These are phyloP conservation scores for Gossypium rotundifolium DNA, from an alignment of 345 rosid genomes.

Conservation along the genomic window DNA sequence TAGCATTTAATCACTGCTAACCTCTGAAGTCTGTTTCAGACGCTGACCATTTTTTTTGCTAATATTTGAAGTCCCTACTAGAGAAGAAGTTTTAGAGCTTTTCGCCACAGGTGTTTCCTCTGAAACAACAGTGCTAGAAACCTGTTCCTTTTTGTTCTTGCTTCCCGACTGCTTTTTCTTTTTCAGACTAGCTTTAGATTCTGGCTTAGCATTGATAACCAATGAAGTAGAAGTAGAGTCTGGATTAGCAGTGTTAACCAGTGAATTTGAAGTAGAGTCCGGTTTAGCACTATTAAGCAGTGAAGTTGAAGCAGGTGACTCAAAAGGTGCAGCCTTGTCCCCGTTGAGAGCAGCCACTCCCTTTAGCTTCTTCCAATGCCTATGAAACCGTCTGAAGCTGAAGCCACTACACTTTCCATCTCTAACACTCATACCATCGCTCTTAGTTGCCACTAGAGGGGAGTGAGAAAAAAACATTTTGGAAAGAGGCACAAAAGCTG, in stretches of 20 bases:
- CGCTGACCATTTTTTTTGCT: slow-evolving; percentile 22
- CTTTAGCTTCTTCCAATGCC: slow-evolving; percentile 33
- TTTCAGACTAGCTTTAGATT: slow-evolving; percentile 26
- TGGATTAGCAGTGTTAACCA: slow-evolving; percentile 9
- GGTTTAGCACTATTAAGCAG: slow-evolving; percentile 18
- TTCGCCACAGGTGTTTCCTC: slow-evolving; percentile 18
- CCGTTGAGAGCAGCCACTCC: slow-evolving; percentile 28
- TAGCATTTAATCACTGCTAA: slow-evolving; percentile 21
- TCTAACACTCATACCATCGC: slow-evolving; percentile 10
- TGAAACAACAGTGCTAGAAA: slow-evolving; percentile 21
- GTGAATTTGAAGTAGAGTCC: slow-evolving; percentile 12
- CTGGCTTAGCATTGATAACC: slow-evolving; percentile 4
- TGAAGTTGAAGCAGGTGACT: slow-evolving; percentile 21
- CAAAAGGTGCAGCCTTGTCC: slow-evolving; percentile 15
- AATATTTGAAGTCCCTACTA: slow-evolving; percentile 21
- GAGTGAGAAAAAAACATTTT: slow-evolving; percentile 39
- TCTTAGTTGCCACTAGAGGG: slow-evolving; percentile 17
- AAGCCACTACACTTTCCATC: slow-evolving; percentile 19
- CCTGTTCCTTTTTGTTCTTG: slow-evolving; percentile 32
- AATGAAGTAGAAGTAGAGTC: slow-evolving; percentile 3
- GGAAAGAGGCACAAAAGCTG: slow-evolving; percentile 13
- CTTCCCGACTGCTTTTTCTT: slow-evolving; percentile 35
- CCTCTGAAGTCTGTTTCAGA: slow-evolving; percentile 29
- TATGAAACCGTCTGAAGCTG: slow-evolving; percentile 19
- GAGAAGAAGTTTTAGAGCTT: slow-evolving; percentile 24